Percentiles rank a stretch among this genome's conserved stretches.
Conservation (phyloP, 2,329 filamentous ascomycete genomes). For the Aspergillus pseudoviridinutans region DNA sequence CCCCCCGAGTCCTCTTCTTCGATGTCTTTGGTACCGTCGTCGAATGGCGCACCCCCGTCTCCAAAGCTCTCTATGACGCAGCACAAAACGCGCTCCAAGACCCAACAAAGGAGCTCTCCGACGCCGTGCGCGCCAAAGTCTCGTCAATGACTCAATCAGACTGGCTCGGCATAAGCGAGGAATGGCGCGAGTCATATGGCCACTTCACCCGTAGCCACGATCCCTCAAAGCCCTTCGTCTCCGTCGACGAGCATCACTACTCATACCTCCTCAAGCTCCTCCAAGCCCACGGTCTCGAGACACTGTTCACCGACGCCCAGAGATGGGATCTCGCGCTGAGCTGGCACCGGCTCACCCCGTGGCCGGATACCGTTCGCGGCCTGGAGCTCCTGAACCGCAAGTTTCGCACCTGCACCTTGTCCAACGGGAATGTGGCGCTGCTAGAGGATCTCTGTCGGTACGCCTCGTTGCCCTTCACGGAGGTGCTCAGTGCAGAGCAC, state of each 20-base stretch:
- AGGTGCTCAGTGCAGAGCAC: slow-evolving; percentile 63
- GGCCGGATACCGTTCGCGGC: slow-evolving; percentile 59
- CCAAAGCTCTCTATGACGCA: slow-evolving; percentile 52
- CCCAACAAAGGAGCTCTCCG: slow-evolving; percentile 43
- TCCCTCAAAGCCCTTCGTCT: slow-evolving; percentile 53
- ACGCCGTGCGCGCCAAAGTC: slow-evolving; percentile 47
- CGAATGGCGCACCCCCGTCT: slow-evolving; percentile 69
- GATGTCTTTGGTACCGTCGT: slow-evolving; percentile 59
- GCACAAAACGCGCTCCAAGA: slow-evolving; percentile 49
- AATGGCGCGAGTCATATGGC: slow-evolving; percentile 66
- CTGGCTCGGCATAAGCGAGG: slow-evolving; percentile 63
- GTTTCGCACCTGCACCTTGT: slow-evolving; percentile 63
- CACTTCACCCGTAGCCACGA: slow-evolving; percentile 52
- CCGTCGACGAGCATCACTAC: slow-evolving; percentile 68
- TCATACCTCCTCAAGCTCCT: slow-evolving; percentile 60
- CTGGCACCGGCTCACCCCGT: slow-evolving; percentile 71
- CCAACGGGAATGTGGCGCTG: slow-evolving; percentile 69
- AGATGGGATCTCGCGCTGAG: slow-evolving; percentile 57
- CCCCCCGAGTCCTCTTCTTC: slow-evolving; percentile 28
- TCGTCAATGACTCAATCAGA: slow-evolving; percentile 51
- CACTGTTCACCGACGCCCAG: slow-evolving; percentile 60
- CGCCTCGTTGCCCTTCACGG: slow-evolving; percentile 59
- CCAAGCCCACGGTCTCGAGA: slow-evolving; percentile 50
- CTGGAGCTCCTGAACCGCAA: slow-evolving; percentile 53
- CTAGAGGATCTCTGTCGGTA: slow-evolving; percentile 60